A percentile compares a stretch with the other conserved stretches of the same genome.
Conservation (phyloP, 371 early-diverging fungal species). For the Mucor ambiguus region DNA sequence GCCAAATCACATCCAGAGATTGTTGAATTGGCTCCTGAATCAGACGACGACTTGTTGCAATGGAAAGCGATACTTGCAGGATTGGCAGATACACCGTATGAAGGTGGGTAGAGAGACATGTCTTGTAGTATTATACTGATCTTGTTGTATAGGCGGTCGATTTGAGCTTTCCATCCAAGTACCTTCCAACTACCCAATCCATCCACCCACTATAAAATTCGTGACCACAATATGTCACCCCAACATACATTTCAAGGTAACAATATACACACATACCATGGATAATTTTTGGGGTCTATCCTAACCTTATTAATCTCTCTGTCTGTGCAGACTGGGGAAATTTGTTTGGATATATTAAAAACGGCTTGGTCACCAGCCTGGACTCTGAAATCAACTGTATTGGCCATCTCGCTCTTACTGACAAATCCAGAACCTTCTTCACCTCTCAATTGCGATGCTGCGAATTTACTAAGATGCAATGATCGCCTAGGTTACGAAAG, state of each 20-base stretch:
- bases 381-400: constrained; percentile 72
- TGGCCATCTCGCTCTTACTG: constrained; percentile 74
- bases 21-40: constrained; percentile 57
- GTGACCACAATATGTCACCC: constrained; percentile 84
- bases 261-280: not conserved
- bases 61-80: constrained; percentile 92
- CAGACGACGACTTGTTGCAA: constrained; percentile 79
- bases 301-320: not conserved
- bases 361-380: constrained; percentile 86
- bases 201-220: constrained; percentile 73
- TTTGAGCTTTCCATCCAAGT: constrained; percentile 63
- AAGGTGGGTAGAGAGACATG: constrained; percentile 43
- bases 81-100: constrained; percentile 84
- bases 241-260: constrained; percentile 76
- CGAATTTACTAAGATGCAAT: constrained; percentile 86
- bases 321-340: constrained; percentile 70
- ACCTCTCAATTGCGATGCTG: constrained; percentile 95
- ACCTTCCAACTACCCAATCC: constrained; percentile 71
- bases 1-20: constrained; percentile 58
- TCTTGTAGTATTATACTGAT: not conserved
- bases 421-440: constrained; percentile 82
- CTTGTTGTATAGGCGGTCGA: constrained; percentile 48
- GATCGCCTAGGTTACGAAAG: constrained; percentile 87
- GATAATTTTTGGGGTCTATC: not conserved
- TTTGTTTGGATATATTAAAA: constrained; percentile 83